Conservation (phyloP, 306 rosid genomes). For the Hippophae gyantsensis region DNA sequence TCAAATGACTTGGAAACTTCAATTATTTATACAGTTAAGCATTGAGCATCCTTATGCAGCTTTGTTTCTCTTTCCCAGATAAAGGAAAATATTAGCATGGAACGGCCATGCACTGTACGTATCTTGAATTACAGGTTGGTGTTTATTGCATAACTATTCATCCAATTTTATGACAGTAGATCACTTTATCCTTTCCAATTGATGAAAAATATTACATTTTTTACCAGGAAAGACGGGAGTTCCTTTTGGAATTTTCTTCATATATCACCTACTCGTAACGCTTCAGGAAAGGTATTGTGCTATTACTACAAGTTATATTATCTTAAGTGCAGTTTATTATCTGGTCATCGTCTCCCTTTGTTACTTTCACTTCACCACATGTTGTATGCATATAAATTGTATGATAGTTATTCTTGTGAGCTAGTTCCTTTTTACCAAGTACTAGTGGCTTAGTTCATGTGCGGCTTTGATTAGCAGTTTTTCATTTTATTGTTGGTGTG, state of each 20-base stretch:
- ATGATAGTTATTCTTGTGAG: no score
- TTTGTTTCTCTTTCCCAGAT: constrained; percentile 44
- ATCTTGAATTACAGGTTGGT: constrained; percentile 94
- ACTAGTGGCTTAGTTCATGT: no score
- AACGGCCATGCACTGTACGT: constrained; percentile 81
- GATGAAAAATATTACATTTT: constrained; percentile 20
- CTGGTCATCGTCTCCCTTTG: no score
- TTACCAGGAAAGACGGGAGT: constrained; percentile 70
- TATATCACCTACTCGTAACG: constrained; percentile 74
- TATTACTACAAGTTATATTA: no score
- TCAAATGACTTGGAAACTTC: constrained; percentile 14
- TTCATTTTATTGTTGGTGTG: no score
- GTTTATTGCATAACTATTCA: constrained; percentile 32
- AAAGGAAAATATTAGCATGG: constrained; percentile 55
- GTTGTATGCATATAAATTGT: no score
- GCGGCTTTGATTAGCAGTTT: no score
- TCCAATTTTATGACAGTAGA: constrained; percentile 15
- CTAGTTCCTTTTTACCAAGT: no score
- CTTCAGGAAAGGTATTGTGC: constrained; percentile 71
- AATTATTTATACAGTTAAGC: constrained; percentile 4
- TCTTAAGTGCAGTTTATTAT: no score
- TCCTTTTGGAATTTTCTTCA: constrained; percentile 94
- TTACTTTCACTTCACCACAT: no score
- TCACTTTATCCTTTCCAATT: constrained; percentile 14
- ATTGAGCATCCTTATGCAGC: not conserved